A percentile compares a stretch with the other conserved stretches of the same genome.
These are phyloP conservation scores for Salix caprea DNA, from an alignment of 345 rosid genomes.

Conservation along the genomic window DNA sequence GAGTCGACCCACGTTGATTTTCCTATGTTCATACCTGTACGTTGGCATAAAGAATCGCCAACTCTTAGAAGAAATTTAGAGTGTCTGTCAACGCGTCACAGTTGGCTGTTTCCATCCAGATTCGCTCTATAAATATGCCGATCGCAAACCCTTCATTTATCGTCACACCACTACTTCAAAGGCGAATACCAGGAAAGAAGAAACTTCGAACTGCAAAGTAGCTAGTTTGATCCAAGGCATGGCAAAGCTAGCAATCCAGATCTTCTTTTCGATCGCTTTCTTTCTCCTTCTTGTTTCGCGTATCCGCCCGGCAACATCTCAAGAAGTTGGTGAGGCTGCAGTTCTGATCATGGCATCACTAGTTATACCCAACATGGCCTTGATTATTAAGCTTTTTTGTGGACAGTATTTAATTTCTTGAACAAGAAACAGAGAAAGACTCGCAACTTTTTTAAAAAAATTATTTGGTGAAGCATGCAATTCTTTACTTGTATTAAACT, in stretches of 20 bases:
- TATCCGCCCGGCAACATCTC: conserved; percentile 12
- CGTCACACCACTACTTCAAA: neutral
- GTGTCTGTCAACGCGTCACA: neutral
- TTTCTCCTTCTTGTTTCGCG: conserved; percentile 20
- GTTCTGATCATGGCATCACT: no score
- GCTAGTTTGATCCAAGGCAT: neutral
- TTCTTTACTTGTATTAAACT: neutral
- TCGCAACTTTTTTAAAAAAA: neutral
- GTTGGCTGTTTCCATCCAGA: neutral
- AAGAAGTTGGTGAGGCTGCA: conserved; percentile 41
- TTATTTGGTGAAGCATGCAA: neutral
- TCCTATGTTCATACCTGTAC: neutral
- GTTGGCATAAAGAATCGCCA: no score
- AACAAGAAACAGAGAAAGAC: no score
- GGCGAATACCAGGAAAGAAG: neutral
- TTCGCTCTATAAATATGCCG: neutral
- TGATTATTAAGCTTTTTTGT: no score
- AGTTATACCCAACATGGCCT: no score
- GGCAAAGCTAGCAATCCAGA: conserved; percentile 21
- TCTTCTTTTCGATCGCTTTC: conserved; percentile 16
- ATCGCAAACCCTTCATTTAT: no score
- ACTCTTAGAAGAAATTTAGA: no score
- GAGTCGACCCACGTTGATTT: neutral
- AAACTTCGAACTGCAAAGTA: neutral
- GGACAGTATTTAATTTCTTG: neutral